Evolutionary conservation across 2,329 filamentous ascomycete species (phyloP).

Genomic region (Colletotrichum agaves): DNA sequence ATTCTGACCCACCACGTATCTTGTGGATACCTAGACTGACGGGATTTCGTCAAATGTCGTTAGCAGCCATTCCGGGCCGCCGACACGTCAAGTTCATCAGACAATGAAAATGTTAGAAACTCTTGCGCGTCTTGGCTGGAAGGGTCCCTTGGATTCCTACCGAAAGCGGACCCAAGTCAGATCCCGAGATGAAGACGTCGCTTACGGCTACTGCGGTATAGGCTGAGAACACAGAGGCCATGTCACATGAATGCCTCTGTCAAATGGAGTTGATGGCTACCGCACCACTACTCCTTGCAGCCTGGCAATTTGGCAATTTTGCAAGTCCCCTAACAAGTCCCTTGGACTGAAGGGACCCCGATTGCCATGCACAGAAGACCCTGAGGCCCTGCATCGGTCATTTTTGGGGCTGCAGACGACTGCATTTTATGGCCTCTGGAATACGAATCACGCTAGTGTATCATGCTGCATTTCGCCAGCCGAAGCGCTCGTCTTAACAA

Average conservation of each 20-base stretch:
- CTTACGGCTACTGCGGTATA: background rate
- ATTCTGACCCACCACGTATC: too few species aligned
- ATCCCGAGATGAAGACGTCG: background rate
- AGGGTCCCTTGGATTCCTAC: slow-evolving; percentile 11
- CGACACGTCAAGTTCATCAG: slow-evolving; percentile 10
- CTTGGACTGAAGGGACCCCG: slow-evolving; percentile 10
- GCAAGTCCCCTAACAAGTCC: slow-evolving; percentile 6
- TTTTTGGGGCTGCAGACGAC: background rate
- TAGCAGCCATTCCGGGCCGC: background rate
- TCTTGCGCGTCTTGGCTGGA: slow-evolving; percentile 11
- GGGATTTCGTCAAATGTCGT: slow-evolving; percentile 14
- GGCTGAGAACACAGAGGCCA: slow-evolving; percentile 2
- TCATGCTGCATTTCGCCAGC: background rate
- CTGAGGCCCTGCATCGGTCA: slow-evolving; percentile 12
- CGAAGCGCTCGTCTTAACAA: background rate
- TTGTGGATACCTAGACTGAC: background rate
- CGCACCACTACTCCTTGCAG: slow-evolving; percentile 12
- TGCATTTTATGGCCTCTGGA: slow-evolving; percentile 1
- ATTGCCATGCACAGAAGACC: slow-evolving; percentile 24
- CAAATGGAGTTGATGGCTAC: slow-evolving; percentile 14
- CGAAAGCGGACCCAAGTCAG: slow-evolving; percentile 20
- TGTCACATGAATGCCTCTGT: slow-evolving; percentile 3
- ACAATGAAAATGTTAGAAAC: background rate
- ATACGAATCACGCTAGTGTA: slow-evolving; percentile 1
- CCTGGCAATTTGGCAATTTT: background rate